Evolutionary conservation across 2,329 filamentous ascomycete species (phyloP).

Genomic region (Pyricularia sp.): DNA sequence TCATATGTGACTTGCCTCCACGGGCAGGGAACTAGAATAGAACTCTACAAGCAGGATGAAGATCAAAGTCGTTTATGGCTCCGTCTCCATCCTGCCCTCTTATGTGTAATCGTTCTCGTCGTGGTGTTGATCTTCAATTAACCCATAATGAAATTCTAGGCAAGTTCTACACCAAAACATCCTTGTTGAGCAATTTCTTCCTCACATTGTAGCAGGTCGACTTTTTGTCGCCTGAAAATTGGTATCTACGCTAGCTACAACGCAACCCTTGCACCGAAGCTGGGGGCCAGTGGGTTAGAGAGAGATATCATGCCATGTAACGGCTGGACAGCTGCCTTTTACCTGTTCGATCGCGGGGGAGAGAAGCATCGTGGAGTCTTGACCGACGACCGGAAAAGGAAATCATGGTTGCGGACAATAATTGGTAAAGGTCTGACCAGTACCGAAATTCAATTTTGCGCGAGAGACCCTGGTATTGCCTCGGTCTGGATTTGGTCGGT

Average conservation of each 20-base stretch:
- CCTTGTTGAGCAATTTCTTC: neutral
- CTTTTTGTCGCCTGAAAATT: neutral
- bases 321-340: neutral
- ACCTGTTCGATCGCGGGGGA: neutral
- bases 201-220: neutral
- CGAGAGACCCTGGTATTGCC: neutral
- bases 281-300: neutral
- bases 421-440: neutral
- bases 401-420: neutral
- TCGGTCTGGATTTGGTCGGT: neutral
- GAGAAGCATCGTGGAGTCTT: neutral
- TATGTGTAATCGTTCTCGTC: neutral
- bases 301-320: neutral
- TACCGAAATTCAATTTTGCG: neutral
- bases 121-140: neutral
- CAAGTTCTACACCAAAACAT: neutral
- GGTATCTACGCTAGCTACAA: neutral
- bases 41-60: neutral
- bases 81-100: neutral
- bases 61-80: neutral
- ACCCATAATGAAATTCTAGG: neutral
- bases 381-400: neutral
- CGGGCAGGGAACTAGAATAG: neutral
- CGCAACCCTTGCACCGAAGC: neutral
- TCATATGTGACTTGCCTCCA: neutral